Evolutionary conservation across 2,329 filamentous ascomycete genomes (phyloP), one percentile per base, ranked within the genome.

Genomic region (Pseudogymnoascus verrucosus): DNA sequence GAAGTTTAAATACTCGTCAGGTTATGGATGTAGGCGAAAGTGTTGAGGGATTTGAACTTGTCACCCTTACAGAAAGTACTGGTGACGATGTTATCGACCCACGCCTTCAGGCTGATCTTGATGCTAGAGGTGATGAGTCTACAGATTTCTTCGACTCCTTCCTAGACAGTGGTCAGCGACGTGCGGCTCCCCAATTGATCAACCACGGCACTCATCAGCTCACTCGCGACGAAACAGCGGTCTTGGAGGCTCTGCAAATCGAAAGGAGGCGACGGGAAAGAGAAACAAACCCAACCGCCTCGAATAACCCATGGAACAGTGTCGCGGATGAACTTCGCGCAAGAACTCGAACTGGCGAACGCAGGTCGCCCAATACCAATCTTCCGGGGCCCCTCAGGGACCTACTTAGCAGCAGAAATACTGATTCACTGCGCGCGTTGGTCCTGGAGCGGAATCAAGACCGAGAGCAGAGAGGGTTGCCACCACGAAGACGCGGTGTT

Each of bases 1-100:
- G 90, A 31, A 83, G 80, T 68, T 84, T 87, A 21, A 86, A 91
- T 66, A 78, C 84, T 61, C 85, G 87, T 54, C 90, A 95, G 72
- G 82, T 89, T 34, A 78, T 95, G 31, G 78, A 83, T 28, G 79
- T 93, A 44, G 83, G 87, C 68, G 78, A 79, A 12, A 80, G 84
- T 62, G 80, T 82, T 26, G 80, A 80, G 3, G 82, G 86, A 60
- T 79, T 72, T 8, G 72, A 73, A 40, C 66, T 63, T 61, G 65
- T 73, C 1, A 62, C 64, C 61, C 57, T 70, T 11, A 64, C 65
- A 54, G 72, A 73, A 26, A 61, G 69, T 57, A 54, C 63, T 37
- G 64, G 63, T 16, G 69, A 67, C n/a, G 51, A 61, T 36, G 31
- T 67, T 16, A 69, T 71, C 62, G 70, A 72, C 64, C 67, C 69